Conservation (phyloP, 495 filamentous ascomycete genomes). For the Aspergillus carlsbadensis region DNA sequence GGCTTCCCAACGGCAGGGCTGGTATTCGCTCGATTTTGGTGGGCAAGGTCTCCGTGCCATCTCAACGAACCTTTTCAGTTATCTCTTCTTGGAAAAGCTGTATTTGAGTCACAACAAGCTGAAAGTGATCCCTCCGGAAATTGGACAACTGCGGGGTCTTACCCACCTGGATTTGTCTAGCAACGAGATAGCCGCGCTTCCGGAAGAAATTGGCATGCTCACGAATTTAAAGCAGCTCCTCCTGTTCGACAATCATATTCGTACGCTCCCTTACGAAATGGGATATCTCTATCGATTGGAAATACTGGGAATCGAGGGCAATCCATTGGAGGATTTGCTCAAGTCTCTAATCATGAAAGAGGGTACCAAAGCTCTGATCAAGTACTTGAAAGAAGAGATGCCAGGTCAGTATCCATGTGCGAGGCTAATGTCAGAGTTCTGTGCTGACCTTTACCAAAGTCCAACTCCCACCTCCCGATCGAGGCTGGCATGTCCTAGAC, state of each 20-base stretch:
- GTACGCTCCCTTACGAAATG: constrained; percentile 77
- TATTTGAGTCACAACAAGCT: constrained; percentile 92
- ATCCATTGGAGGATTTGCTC: constrained; percentile 70
- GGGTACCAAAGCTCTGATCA: constrained; percentile 82
- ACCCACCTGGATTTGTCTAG: constrained; percentile 81
- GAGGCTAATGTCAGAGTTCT: background rate
- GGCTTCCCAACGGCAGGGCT: constrained; percentile 70
- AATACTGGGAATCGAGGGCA: constrained; percentile 88
- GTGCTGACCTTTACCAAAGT: constrained; percentile 27
- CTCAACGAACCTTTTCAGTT: constrained; percentile 74
- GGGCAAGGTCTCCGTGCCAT: constrained; percentile 87
- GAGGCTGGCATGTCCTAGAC: constrained; percentile 68
- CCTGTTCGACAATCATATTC: constrained; percentile 86
- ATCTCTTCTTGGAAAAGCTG: constrained; percentile 82
- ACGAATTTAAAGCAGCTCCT: constrained; percentile 76
- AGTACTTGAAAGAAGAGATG: constrained; percentile 75
- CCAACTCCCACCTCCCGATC: constrained; percentile 67
- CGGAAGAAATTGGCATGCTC: constrained; percentile 94
- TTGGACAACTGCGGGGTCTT: constrained; percentile 78
- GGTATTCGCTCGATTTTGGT: constrained; percentile 88
- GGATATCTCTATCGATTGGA: constrained; percentile 85
- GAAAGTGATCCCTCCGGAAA: constrained; percentile 66
- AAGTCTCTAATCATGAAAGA: constrained; percentile 79
- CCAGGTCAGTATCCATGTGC: constrained; percentile 58
- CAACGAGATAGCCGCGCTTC: constrained; percentile 80